Conservation (phyloP, 2,329 filamentous ascomycete species). For the Sclerotinia borealis region DNA sequence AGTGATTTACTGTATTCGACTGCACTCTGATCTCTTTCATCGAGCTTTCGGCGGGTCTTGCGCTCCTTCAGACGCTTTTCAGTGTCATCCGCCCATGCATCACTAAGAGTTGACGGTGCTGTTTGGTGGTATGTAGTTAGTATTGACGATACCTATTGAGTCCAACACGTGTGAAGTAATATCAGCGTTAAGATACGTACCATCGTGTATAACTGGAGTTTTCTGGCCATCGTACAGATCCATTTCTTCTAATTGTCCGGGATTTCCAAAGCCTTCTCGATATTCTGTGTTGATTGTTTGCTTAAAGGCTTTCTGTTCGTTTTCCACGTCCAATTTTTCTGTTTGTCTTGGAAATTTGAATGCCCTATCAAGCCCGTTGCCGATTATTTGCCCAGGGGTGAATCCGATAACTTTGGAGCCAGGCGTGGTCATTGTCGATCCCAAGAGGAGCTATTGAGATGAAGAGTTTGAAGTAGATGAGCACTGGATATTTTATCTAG, state of each 20-base stretch:
- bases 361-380: too few species aligned
- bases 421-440: neutral
- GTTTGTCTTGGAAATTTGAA: neutral
- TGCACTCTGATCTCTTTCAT: slow-evolving; percentile 16
- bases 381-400: neutral
- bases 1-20: slow-evolving; percentile 20
- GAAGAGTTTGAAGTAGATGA: neutral
- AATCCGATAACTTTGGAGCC: neutral
- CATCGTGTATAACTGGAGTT: neutral
- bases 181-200: neutral
- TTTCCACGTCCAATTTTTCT: neutral
- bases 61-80: neutral
- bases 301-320: neutral
- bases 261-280: neutral
- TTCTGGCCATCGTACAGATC: neutral
- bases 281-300: neutral
- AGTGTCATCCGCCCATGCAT: neutral
- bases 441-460: neutral
- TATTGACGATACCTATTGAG: neutral
- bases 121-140: neutral
- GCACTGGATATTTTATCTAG: neutral
- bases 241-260: neutral
- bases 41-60: neutral
- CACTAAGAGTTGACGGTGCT: neutral
- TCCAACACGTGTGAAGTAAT: neutral